phyloP scores from a whole-genome alignment of 805 yeast genomes.

The Metschnikowia matae region DNA sequence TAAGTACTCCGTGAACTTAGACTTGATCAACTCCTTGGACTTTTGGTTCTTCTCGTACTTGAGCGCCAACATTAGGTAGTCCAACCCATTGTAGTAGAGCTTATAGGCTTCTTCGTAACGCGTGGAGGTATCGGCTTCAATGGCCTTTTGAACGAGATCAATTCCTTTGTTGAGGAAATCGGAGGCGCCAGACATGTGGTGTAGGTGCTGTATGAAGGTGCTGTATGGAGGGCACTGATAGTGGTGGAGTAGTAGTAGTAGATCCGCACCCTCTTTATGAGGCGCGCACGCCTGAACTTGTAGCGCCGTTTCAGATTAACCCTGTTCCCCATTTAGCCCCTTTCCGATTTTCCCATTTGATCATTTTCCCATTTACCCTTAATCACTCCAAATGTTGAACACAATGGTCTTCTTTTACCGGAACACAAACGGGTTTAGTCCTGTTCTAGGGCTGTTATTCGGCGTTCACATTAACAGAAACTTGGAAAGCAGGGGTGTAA shows the following conservation, averaged over 20 bases:
- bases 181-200: constrained; percentile 27
- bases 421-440: no score
- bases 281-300: neutral
- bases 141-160: constrained; percentile 88
- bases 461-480: neutral
- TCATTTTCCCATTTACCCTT: neutral
- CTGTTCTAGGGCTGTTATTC: no score
- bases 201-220: neutral
- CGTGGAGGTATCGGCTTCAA: constrained; percentile 87
- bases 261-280: constrained; percentile 2
- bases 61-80: constrained; percentile 91
- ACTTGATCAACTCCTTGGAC: constrained; percentile 81
- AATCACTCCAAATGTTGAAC: neutral
- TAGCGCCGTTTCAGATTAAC: neutral
- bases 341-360: neutral
- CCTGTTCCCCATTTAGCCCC: neutral
- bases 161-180: constrained; percentile 94
- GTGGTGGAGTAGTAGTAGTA: neutral
- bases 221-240: neutral
- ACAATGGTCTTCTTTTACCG: no score
- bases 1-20: constrained; percentile 87
- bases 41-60: constrained; percentile 88
- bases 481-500: neutral
- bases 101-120: constrained; percentile 92
- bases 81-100: constrained; percentile 86